phyloP scores from a whole-genome alignment of 306 rosid species.

The Astragalus membranaceus region DNA sequence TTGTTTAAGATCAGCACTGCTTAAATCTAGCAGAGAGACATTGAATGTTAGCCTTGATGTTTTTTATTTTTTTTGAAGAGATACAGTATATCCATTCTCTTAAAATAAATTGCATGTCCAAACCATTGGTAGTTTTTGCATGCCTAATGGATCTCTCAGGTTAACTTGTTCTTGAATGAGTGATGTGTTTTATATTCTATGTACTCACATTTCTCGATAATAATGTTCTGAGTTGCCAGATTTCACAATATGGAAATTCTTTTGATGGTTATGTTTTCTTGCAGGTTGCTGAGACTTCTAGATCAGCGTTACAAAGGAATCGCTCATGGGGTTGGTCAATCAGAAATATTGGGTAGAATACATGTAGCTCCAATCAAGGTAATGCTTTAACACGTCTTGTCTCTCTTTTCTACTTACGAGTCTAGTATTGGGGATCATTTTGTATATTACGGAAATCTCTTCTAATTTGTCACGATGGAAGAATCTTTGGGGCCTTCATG shows the following conservation, averaged over 20 bases:
- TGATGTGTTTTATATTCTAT: neutral
- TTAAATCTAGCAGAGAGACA: too few relatives aligned
- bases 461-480: too few relatives aligned
- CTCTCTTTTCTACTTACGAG: too few relatives aligned
- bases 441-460: too few relatives aligned
- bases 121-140: neutral
- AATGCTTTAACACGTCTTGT: constrained; percentile 6
- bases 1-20: too few relatives aligned
- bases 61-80: too few relatives aligned
- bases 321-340: constrained; percentile 98
- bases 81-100: too few relatives aligned
- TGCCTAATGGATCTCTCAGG: neutral
- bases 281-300: constrained; percentile 89
- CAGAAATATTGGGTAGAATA: constrained; percentile 91
- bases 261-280: constrained; percentile 15
- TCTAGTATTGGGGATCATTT: too few relatives aligned
- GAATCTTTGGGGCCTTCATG: too few relatives aligned
- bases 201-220: neutral
- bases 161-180: neutral
- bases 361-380: constrained; percentile 99
- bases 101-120: neutral
- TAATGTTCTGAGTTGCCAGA: neutral
- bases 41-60: too few relatives aligned
- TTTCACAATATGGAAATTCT: constrained; percentile 12
- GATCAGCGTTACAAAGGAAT: constrained; percentile 92